A percentile compares a stretch with the other conserved stretches of the same genome.
Evolutionary conservation across 805 yeast species (phyloP).

Genomic region (Ogataea philodendri): DNA sequence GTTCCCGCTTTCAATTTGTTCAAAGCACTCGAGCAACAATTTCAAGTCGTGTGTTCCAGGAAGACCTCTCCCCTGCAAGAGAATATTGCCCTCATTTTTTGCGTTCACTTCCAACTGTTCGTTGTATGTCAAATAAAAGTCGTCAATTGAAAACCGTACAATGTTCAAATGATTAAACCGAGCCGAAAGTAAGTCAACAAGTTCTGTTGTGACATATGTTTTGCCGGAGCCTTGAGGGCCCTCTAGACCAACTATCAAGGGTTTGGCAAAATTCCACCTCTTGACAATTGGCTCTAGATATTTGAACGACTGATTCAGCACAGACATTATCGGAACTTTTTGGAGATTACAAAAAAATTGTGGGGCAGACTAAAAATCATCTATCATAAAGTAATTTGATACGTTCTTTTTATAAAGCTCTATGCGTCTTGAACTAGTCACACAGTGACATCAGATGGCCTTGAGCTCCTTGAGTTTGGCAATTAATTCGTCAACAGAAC

Average conservation of each 20-base stretch:
- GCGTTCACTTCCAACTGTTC: slow-evolving; percentile 53
- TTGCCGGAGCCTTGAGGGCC: slow-evolving; percentile 86
- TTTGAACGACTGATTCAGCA: slow-evolving; percentile 19
- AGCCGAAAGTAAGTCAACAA: slow-evolving; percentile 36
- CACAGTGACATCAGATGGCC: slow-evolving; percentile 44
- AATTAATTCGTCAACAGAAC: slow-evolving; percentile 77
- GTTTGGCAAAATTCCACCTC: slow-evolving; percentile 24
- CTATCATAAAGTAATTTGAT: not conserved
- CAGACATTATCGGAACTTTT: slow-evolving; percentile 16
- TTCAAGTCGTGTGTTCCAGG: slow-evolving; percentile 91
- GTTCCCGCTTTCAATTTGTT: slow-evolving; percentile 28
- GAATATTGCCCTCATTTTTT: slow-evolving; percentile 36
- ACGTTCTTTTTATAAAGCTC: not conserved
- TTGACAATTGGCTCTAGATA: slow-evolving; percentile 33
- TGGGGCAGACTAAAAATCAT: slow-evolving; percentile 3
- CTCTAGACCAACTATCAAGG: slow-evolving; percentile 51
- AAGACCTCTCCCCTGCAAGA: slow-evolving; percentile 75
- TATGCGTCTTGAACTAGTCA: not conserved
- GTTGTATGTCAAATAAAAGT: slow-evolving; percentile 67
- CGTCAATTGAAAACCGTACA: slow-evolving; percentile 74
- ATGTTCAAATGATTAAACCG: slow-evolving; percentile 39
- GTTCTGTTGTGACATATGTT: slow-evolving; percentile 49
- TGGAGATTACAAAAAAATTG: not conserved
- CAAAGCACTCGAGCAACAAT: slow-evolving; percentile 40
- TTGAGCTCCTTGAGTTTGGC: slow-evolving; percentile 73